Evolutionary conservation across 345 rosid species (phyloP).

Genomic region (Populus davidiana): DNA sequence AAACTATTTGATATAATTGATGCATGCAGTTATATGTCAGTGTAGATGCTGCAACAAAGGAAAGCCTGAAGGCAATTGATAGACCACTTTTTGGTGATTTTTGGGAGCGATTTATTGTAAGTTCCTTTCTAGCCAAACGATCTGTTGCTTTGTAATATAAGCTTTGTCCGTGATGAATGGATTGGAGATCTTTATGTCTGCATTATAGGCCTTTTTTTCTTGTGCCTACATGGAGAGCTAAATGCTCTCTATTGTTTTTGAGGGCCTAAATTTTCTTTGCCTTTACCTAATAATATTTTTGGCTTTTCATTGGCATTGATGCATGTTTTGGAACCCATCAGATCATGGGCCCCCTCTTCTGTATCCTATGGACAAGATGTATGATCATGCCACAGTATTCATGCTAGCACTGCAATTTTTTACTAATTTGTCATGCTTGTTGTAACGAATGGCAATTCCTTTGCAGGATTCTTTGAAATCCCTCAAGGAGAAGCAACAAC

Average conservation of each 20-base stretch:
- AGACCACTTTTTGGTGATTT: conserved; percentile 95
- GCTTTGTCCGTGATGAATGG: neutral
- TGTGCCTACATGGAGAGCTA: neutral
- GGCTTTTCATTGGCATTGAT: neutral
- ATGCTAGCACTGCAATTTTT: neutral
- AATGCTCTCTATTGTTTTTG: neutral
- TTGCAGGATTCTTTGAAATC: conserved; percentile 78
- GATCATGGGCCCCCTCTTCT: neutral
- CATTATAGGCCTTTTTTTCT: neutral
- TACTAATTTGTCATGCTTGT: neutral
- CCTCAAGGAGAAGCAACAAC: conserved; percentile 76
- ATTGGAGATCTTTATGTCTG: neutral
- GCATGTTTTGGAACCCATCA: neutral
- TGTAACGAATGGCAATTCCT: neutral
- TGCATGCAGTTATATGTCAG: conserved; percentile 83
- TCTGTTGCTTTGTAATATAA: neutral
- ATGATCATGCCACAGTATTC: neutral
- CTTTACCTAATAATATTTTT: neutral
- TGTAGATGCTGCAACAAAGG: conserved; percentile 97
- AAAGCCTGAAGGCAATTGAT: conserved; percentile 92
- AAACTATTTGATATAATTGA: conserved; percentile 20
- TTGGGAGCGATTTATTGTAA: conserved; percentile 91
- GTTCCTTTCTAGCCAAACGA: conserved; percentile 23
- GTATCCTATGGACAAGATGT: too few relatives aligned
- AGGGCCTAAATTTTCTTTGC: neutral